Evolutionary conservation across 73 alveolate genomes (phyloP).

Genomic region (Symbiodinium natans): DNA sequence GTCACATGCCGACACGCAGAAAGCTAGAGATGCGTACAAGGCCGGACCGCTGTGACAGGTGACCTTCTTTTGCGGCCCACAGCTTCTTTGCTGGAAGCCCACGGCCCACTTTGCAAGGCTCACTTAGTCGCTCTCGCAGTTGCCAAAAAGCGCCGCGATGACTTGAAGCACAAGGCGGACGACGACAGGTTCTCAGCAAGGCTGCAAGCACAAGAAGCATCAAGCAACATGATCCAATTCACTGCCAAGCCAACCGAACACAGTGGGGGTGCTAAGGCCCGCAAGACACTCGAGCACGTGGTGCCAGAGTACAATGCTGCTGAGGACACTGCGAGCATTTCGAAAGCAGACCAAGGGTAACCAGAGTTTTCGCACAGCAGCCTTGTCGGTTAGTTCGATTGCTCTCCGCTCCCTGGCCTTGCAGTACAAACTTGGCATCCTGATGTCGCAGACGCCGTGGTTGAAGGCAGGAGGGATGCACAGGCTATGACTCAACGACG

Average conservation of each 20-base stretch:
- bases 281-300: conserved; percentile 23
- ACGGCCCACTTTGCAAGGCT: too few species aligned
- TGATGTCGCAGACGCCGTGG: conserved; percentile 58
- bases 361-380: too few species aligned
- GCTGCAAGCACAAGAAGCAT: background rate
- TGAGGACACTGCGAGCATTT: background rate
- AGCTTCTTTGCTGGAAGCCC: too few species aligned
- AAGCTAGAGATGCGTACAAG: conserved; percentile 71
- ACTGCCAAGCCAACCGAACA: background rate
- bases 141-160: conserved; percentile 80
- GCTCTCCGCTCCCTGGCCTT: background rate
- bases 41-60: background rate
- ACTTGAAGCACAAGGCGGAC: conserved; percentile 52
- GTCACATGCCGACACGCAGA: conserved; percentile 28
- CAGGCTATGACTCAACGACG: too few species aligned
- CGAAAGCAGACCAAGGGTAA: too few species aligned
- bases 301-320: conserved; percentile 67
- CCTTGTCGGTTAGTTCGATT: too few species aligned
- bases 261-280: background rate
- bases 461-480: conserved; percentile 39
- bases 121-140: conserved; percentile 72
- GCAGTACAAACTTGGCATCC: conserved; percentile 52
- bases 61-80: too few species aligned
- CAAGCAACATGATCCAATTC: background rate
- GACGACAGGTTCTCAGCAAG: conserved; percentile 20